Conservation (phyloP, 495 filamentous ascomycete species). For the Penicillium robsamsonii region DNA sequence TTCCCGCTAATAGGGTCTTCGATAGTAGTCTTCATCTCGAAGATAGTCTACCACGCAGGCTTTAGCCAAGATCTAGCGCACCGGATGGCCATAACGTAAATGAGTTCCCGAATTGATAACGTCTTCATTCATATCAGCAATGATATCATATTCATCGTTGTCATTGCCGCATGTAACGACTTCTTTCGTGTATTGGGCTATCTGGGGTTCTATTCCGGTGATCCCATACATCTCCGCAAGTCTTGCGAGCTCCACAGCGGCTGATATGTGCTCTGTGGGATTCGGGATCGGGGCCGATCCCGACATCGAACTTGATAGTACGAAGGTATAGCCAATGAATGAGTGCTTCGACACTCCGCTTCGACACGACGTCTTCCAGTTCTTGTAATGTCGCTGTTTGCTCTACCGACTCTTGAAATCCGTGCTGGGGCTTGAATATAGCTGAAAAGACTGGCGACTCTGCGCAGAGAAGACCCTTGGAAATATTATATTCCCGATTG, state of each 20-base stretch:
- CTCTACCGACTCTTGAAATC: too few relatives aligned
- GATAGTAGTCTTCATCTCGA: not conserved
- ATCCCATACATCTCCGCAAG: constrained; percentile 29
- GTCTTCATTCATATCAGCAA: too few relatives aligned
- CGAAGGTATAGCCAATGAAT: constrained; percentile 30
- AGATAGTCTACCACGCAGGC: constrained; percentile 26
- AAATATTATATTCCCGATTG: too few relatives aligned
- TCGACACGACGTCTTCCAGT: constrained; percentile 26
- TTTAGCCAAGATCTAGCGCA: constrained; percentile 23
- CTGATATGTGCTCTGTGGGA: constrained; percentile 18
- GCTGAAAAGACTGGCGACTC: too few relatives aligned
- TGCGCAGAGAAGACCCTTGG: too few relatives aligned
- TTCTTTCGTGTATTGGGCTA: constrained; percentile 21
- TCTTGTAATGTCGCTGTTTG: constrained; percentile 21
- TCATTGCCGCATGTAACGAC: too few relatives aligned
- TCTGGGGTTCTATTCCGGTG: constrained; percentile 18
- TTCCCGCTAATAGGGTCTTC: too few relatives aligned
- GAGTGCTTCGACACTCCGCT: constrained; percentile 29
- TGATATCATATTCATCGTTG: too few relatives aligned
- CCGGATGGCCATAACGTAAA: constrained; percentile 23
- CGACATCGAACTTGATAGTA: constrained; percentile 18
- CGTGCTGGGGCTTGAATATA: too few relatives aligned
- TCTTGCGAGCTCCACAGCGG: constrained; percentile 28
- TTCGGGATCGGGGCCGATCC: not conserved
- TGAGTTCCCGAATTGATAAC: constrained; percentile 1